phyloP scores from a whole-genome alignment of 1,284 basidiomycete species.

The Cryptococcus neoformans region DNA sequence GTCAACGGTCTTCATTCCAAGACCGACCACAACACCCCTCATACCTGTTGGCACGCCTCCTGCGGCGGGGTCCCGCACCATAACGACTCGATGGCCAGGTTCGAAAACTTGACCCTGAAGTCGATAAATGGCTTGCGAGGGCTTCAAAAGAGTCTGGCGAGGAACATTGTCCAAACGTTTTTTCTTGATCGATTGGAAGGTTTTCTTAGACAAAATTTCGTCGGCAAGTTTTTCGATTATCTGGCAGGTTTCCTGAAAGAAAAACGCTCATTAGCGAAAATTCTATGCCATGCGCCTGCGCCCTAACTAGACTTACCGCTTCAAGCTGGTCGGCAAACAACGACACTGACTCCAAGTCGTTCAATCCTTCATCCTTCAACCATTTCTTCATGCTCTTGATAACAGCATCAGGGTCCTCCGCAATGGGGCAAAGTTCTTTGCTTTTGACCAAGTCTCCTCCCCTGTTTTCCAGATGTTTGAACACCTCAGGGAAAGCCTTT shows the following conservation, averaged over 20 bases:
- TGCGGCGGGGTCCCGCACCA: slow-evolving; percentile 79
- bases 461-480: slow-evolving; percentile 62
- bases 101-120: slow-evolving; percentile 86
- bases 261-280: not conserved
- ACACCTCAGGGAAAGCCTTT: slow-evolving; percentile 76
- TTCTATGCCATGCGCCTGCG: not conserved
- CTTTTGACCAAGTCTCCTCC: slow-evolving; percentile 60
- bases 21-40: slow-evolving; percentile 90
- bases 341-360: slow-evolving; percentile 88
- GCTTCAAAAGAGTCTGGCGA: slow-evolving; percentile 91
- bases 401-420: slow-evolving; percentile 63
- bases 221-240: slow-evolving; percentile 76
- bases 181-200: slow-evolving; percentile 73
- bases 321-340: slow-evolving; percentile 88
- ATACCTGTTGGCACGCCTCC: slow-evolving; percentile 89
- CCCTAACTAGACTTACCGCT: slow-evolving; percentile 57
- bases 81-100: slow-evolving; percentile 92
- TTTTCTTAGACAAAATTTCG: slow-evolving; percentile 54
- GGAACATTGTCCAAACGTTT: slow-evolving; percentile 88
- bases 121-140: slow-evolving; percentile 82
- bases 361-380: slow-evolving; percentile 81
- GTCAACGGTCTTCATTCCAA: slow-evolving; percentile 83
- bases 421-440: slow-evolving; percentile 65
- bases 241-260: slow-evolving; percentile 64
- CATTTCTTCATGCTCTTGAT: slow-evolving; percentile 78